Conservation (phyloP, 2,329 filamentous ascomycete species). For the Lecanicillium sp. region DNA sequence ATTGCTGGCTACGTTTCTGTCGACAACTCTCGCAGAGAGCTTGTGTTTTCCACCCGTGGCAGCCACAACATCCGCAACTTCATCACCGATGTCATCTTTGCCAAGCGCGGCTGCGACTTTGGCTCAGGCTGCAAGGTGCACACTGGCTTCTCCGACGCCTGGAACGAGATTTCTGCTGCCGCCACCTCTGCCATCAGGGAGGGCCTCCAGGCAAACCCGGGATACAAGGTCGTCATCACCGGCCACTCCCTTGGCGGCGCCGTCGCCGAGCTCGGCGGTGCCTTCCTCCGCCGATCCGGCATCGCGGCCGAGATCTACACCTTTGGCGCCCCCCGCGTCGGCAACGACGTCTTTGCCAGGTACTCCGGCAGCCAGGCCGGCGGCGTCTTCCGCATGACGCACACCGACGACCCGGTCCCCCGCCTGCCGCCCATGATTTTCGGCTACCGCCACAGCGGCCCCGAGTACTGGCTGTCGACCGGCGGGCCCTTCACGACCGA, state of each 20-base stretch:
- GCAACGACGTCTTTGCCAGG: constrained; percentile 47
- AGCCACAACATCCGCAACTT: constrained; percentile 54
- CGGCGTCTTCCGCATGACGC: constrained; percentile 58
- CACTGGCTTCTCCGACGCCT: constrained; percentile 54
- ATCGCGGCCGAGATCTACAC: constrained; percentile 52
- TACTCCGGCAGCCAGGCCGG: constrained; percentile 49
- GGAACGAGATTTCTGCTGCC: constrained; percentile 43
- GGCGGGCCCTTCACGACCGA: constrained; percentile 27
- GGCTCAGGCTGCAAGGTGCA: constrained; percentile 44
- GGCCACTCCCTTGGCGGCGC: constrained; percentile 66
- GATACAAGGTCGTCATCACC: constrained; percentile 50
- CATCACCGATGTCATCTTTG: constrained; percentile 46
- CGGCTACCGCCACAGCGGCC: constrained; percentile 59
- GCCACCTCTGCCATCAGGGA: constrained; percentile 38
- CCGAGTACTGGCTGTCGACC: constrained; percentile 59
- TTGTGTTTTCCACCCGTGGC: constrained; percentile 57
- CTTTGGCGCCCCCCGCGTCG: constrained; percentile 61
- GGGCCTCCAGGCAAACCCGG: constrained; percentile 41
- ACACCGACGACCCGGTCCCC: constrained; percentile 61
- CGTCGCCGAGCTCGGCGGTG: constrained; percentile 54
- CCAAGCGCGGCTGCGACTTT: constrained; percentile 24
- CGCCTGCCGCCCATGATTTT: constrained; percentile 56
- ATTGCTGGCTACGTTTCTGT: constrained; percentile 46
- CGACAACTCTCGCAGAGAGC: constrained; percentile 42
- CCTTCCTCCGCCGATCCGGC: constrained; percentile 45